Base-by-base conservation (phyloP, 129 eudicot genomes). In the Saposhnikovia divaricata region DNA sequence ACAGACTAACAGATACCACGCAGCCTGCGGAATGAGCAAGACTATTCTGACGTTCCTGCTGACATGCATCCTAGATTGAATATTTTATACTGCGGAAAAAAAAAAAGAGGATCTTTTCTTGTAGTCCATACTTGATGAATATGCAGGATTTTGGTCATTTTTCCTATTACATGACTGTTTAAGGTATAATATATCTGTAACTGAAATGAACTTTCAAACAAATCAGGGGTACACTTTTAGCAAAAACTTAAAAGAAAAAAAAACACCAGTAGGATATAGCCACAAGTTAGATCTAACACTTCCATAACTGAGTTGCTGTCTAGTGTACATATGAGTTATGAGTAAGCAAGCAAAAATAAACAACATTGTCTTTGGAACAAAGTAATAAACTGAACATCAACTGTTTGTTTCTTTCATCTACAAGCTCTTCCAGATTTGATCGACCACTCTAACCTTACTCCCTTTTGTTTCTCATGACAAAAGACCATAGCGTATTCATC, bases 401-500 rank as follows among this genome's bases (percentile, higher is more conserved):
- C 37, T n/a, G 34, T n/a, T 59, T n/a, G 21, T 19, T 53, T 19
- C 15, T 9, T 31, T 59, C 5, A 59, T 8, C 31, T 25, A n/a
- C 34, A 25, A 25, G 34, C 27, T 61, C 31, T 61, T 61, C 63
- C 14, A 59, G 68, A 59, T 2, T 51, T 21, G 0, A 57, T 57
- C 31, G 66, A 57, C 69, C 69, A n/a, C 13, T 10, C 16, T 23
- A 34, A 61, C 69, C 9, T 61, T 3, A 61, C 34, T 61, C 34
- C 37, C 5, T 61, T 10, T 25, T 25, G 6, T 9, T 61, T 61
- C 50, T 46, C 50, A 46, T 46, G 50, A 46, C 50, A 46, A 46
- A 46, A 39, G 48, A 40, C 48, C 48, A 81, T 39, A 8, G 43
- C 18, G 27, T n/a, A 19, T 38, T 87, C 83, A 95, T 45, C 87